Base-by-base conservation (phyloP, 352 stramenopile species). In the Globisporangium cylindrosporum region DNA sequence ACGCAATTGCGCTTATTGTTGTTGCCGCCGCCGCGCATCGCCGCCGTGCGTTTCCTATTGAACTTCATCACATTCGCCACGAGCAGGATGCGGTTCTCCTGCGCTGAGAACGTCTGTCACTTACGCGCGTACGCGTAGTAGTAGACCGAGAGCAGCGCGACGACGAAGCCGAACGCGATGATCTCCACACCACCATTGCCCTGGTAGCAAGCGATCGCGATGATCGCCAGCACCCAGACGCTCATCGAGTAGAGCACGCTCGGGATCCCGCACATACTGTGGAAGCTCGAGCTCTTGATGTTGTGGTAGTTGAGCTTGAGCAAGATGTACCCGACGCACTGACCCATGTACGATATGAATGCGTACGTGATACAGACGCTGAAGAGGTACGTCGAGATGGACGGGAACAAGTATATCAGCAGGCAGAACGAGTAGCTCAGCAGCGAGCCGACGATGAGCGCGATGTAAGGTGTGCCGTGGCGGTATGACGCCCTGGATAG, bases 361-460 rank as follows among this genome's bases (percentile, higher is more conserved):
- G 46, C 46, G 25, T n/a, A 10, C 46, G 18, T 54, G 43, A 65
- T 65, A 18, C 59, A 65, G 46, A 65, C 14, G 24, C 20, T 58
- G 27, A 58, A 65, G 15, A 58, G 24, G 9, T 65, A 46, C 38
- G 6, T 6, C 2, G 20, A 43, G 12, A 53, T 34, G 22, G 29
- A 34, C 4, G 77, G 72, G 1, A 54, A 7, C 25, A 74, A 68
- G 53, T 79, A 75, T 22, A 75, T 69, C 3, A 76, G 54, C 32
- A 86, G 46, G 36, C 72, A 88, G 2, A 81, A 41, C 0, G 61
- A 56, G 27, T 82, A 82, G 55, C 74, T 81, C 68, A 34, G 58
- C 3, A 49, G 20, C 0, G 72, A 73, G 0, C 76, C 77, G 4
- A 70, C 59, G 36, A 72, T 59, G 1, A 86, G 38, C 20, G 70